These are phyloP conservation scores for Xylaria polymorpha DNA, from an alignment of 2,329 filamentous ascomycete species.

Conservation along the genomic window DNA sequence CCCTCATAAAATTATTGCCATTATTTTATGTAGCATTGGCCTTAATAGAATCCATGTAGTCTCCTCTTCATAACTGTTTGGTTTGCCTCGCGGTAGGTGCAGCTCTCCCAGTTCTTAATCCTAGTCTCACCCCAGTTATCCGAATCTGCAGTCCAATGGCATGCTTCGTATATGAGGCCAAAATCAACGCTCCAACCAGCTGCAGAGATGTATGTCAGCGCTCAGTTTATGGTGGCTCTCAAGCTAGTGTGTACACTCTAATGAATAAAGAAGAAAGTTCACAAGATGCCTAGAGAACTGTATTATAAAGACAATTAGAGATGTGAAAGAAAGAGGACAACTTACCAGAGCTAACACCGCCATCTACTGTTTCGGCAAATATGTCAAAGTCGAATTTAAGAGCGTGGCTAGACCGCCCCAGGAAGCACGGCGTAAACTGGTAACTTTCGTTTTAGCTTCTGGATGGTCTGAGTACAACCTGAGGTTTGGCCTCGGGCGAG, in stretches of 20 bases:
- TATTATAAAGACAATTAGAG: neutral
- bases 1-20: neutral
- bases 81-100: slow-evolving; percentile 29
- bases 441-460: neutral
- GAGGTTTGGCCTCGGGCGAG: neutral
- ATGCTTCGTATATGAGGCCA: slow-evolving; percentile 33
- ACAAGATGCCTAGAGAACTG: neutral
- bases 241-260: neutral
- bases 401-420: slow-evolving; percentile 21
- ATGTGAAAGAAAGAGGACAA: neutral
- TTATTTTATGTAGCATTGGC: neutral
- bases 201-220: slow-evolving; percentile 16
- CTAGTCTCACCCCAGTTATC: slow-evolving; percentile 32
- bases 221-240: neutral
- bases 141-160: slow-evolving; percentile 26
- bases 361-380: slow-evolving; percentile 27
- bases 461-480: neutral
- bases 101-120: slow-evolving; percentile 31
- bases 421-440: slow-evolving; percentile 37
- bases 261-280: neutral
- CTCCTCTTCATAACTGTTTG: slow-evolving; percentile 16
- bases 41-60: slow-evolving; percentile 10
- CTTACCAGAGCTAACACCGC: slow-evolving; percentile 35
- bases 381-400: slow-evolving; percentile 35
- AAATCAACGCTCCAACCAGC: slow-evolving; percentile 38